Evolutionary conservation across 2,329 filamentous ascomycete genomes (phyloP).

Genomic region (Colletotrichum sp.): DNA sequence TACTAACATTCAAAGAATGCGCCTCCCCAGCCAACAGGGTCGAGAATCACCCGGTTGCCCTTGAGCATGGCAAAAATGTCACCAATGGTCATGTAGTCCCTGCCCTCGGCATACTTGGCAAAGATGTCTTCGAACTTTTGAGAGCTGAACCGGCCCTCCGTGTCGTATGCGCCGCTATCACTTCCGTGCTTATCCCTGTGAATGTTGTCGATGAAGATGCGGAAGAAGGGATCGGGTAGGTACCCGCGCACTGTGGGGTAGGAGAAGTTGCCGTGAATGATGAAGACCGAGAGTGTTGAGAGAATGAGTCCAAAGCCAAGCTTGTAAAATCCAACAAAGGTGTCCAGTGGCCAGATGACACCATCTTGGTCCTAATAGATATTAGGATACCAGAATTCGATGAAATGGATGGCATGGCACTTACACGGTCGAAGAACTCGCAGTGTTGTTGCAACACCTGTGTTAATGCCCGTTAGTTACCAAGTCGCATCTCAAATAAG

Average conservation of each 20-base stretch:
- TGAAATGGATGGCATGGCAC: rapidly evolving
- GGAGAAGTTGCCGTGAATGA: conserved; percentile 48
- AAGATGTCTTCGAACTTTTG: conserved; percentile 58
- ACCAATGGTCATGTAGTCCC: conserved; percentile 40
- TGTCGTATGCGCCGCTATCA: conserved; percentile 51
- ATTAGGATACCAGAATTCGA: not conserved
- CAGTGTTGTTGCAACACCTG: conserved; percentile 43
- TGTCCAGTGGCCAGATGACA: conserved; percentile 42
- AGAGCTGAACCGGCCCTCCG: conserved; percentile 52
- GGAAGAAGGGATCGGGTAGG: conserved; percentile 42
- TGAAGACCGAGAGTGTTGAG: conserved; percentile 40
- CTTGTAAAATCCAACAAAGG: conserved; percentile 42
- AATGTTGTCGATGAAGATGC: conserved; percentile 41
- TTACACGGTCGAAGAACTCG: conserved; percentile 44
- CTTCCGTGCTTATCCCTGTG: conserved; percentile 52
- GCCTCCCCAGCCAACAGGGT: conserved; percentile 42
- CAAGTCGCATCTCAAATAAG: rapidly evolving
- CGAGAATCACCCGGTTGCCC: conserved; percentile 44
- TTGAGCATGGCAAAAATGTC: conserved; percentile 41
- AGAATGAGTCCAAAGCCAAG: conserved; percentile 45
- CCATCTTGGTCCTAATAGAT: conserved; percentile 37
- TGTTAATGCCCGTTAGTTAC: not conserved
- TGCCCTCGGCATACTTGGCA: conserved; percentile 47
- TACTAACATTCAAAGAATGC: conserved; percentile 28
- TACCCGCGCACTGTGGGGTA: conserved; percentile 45